A percentile compares a stretch with the other conserved stretches of the same genome.
Conservation (phyloP, 805 yeast genomes). For the Wickerhamiella australiensis region DNA sequence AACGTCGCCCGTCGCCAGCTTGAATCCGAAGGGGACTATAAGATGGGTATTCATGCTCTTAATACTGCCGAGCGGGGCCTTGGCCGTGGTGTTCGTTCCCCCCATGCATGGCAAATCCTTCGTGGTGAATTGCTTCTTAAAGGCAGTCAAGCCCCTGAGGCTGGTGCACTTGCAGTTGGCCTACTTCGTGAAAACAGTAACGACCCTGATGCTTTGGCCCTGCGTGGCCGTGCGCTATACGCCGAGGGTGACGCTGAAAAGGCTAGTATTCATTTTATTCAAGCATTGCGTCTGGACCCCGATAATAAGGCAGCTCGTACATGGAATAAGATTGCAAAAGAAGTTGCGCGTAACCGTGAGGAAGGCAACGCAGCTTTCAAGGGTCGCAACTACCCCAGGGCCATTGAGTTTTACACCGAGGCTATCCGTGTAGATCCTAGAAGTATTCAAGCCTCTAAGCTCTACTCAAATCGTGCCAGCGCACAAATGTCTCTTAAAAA, state of each 20-base stretch:
- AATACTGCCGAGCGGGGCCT: conserved; percentile 30
- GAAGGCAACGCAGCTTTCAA: conserved; percentile 67
- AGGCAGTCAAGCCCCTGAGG: conserved; percentile 28
- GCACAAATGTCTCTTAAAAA: conserved; percentile 67
- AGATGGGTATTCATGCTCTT: conserved; percentile 29
- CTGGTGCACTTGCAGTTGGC: conserved; percentile 28
- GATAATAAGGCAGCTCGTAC: conserved; percentile 29
- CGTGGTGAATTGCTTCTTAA: conserved; percentile 24
- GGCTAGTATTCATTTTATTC: conserved; percentile 30
- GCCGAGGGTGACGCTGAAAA: conserved; percentile 30
- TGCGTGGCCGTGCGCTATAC: conserved; percentile 31
- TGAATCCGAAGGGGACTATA: conserved; percentile 19
- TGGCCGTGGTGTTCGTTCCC: conserved; percentile 28
- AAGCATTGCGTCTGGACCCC: conserved; percentile 34
- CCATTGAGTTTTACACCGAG: conserved; percentile 55
- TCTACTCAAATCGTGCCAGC: conserved; percentile 79
- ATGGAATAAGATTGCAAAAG: conserved; percentile 25
- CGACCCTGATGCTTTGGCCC: conserved; percentile 32
- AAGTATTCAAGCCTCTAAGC: conserved; percentile 39
- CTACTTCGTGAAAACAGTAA: conserved; percentile 28
- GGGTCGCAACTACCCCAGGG: conserved; percentile 47
- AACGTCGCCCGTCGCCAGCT: conserved; percentile 26
- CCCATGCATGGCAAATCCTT: conserved; percentile 29
- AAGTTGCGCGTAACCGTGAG: conserved; percentile 27
- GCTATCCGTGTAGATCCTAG: conserved; percentile 57